Conservation (phyloP, 257 asterid genomes). For the Schizonepeta tenuifolia region DNA sequence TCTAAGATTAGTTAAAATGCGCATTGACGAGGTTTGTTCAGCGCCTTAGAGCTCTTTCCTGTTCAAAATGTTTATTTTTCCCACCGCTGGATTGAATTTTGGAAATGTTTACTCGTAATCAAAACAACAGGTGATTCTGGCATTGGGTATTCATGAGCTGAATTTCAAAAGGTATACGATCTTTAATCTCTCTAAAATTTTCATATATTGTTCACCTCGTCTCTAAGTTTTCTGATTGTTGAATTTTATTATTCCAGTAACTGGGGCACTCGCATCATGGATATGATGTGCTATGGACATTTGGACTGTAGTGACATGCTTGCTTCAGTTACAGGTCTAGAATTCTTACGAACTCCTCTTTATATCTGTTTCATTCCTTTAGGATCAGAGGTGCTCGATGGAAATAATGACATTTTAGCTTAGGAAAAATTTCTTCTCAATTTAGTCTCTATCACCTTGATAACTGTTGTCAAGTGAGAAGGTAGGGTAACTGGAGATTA, state of each 20-base stretch:
- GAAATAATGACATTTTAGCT: neutral
- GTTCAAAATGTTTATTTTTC: neutral
- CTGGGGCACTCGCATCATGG: conserved; percentile 64
- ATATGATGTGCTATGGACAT: conserved; percentile 83
- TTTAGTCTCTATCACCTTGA: neutral
- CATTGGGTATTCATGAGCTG: conserved; percentile 86
- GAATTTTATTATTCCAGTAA: conserved; percentile 49
- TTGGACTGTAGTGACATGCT: conserved; percentile 73
- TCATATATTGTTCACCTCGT: conserved; percentile 15
- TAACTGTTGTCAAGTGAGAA: neutral
- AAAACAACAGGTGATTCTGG: conserved; percentile 60
- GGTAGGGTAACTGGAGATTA: neutral
- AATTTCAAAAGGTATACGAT: conserved; percentile 77
- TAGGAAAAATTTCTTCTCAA: neutral
- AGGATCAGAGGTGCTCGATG: neutral
- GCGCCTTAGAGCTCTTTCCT: conserved; percentile 27
- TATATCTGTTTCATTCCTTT: conserved; percentile 15
- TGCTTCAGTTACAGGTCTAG: conserved; percentile 75
- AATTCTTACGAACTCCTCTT: conserved; percentile 24
- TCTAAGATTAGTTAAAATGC: conserved; percentile 73
- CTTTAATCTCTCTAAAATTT: conserved; percentile 24
- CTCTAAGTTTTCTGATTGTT: conserved; percentile 30
- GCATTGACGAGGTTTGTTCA: conserved; percentile 73
- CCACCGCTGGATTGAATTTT: neutral
- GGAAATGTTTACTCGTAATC: conserved; percentile 27